phyloP scores from a whole-genome alignment of 2,329 filamentous ascomycete species.

The Diaporthe eres region DNA sequence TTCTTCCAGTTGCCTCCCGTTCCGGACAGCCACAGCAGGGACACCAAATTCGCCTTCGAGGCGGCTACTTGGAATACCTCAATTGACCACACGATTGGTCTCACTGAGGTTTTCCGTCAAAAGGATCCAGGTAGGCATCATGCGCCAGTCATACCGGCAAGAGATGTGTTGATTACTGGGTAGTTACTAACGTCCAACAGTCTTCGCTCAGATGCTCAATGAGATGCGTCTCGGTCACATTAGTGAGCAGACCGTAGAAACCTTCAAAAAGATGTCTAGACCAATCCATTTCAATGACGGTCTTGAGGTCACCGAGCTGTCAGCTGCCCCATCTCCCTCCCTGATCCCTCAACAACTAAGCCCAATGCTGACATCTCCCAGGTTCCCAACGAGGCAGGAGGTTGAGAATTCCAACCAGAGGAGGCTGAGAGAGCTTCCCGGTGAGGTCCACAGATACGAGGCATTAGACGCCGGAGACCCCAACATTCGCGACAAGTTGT shows the following conservation, averaged over 20 bases:
- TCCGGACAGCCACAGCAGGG: constrained; percentile 78
- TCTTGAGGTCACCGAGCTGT: constrained; percentile 88
- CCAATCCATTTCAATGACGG: constrained; percentile 80
- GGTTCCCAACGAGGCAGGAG: constrained; percentile 90
- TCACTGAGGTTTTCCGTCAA: constrained; percentile 97
- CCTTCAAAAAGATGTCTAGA: constrained; percentile 81
- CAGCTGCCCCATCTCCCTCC: constrained; percentile 48
- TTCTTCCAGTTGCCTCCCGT: constrained; percentile 98
- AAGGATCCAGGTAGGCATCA: constrained; percentile 76
- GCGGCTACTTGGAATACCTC: constrained; percentile 92
- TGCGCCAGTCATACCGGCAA: constrained; percentile 18
- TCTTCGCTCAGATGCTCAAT: constrained; percentile 95
- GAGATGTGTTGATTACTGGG: constrained; percentile 44
- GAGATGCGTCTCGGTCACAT: constrained; percentile 95
- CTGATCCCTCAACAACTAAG: neutral
- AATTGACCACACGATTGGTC: constrained; percentile 94
- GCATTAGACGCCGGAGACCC: constrained; percentile 83
- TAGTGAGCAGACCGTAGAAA: constrained; percentile 79
- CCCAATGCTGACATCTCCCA: constrained; percentile 47
- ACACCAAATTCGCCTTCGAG: constrained; percentile 92
- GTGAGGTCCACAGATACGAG: constrained; percentile 77
- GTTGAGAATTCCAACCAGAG: constrained; percentile 88
- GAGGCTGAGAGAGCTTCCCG: constrained; percentile 80
- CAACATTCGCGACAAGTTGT: constrained; percentile 79
- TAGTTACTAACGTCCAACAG: constrained; percentile 54